Evolutionary conservation across 2,329 filamentous ascomycete genomes (phyloP), one percentile per base, ranked within the genome.

Genomic region (Herpotrichia juniperi): DNA sequence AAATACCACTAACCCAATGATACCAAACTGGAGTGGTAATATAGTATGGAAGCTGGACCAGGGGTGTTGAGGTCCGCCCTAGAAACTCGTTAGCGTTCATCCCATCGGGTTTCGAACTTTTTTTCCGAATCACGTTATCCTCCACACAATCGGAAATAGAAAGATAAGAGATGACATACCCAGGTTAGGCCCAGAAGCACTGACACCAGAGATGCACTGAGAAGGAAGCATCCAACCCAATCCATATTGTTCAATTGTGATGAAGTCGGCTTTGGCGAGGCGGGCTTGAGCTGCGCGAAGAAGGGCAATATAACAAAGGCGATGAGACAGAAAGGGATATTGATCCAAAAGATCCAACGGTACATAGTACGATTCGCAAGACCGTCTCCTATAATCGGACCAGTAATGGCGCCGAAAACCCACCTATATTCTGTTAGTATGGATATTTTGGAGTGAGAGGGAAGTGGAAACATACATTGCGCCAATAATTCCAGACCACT

Each of bases 121-220:
- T 30, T 31, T 22, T 31, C 24, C 22, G 12, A 24, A 21, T 17
- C 31, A 42, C 11, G 32, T 37, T 37, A 51, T 42, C 21, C 25
- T 8, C 8, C 39, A 7, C 39, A 28, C n/a, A 26, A 44, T 30
- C 25, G 34, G 24, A 32, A 40, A n/a, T 28, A 16, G 31, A 42
- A 7, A 17, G 55, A 50, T 6, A 30, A 16, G 31, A 39, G 17
- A 16, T 32, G 25, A 61, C 54, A 57, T 58, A 67, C 52, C 75
- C 80, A 85, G 12, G 81, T 85, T 16, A 87, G 60, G 0, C 82
- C 81, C 35, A 86, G 81, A 35, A 87, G 68, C 53, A 86, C 77
- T 7, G 78, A 79, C 0, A 83, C 81, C 24, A 79, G 73, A 31
- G 80, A 80, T 5, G 73, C 79, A n/a, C 83, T 75, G 60, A 88